A percentile compares a stretch with the other conserved stretches of the same genome.
Conservation (phyloP, 2,329 filamentous ascomycete genomes). For the Alternaria incomplexa region DNA sequence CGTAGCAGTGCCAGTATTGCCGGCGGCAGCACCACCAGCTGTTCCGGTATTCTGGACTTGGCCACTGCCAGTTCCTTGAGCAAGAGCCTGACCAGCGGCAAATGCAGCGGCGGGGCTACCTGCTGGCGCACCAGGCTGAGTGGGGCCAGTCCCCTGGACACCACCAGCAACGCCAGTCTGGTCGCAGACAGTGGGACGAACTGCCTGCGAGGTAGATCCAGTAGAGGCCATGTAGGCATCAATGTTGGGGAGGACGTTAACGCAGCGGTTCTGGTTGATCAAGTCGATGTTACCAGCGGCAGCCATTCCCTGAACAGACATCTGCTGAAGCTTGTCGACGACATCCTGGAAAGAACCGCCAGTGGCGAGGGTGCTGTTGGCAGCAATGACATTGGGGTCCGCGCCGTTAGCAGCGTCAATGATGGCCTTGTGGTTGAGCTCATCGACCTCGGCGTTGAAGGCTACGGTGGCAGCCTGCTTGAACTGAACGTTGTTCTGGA, state of each 20-base stretch:
- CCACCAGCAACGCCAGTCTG: conserved; percentile 44
- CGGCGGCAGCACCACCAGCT: conserved; percentile 13
- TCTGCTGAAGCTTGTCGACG: conserved; percentile 47
- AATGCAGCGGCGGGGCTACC: conserved; percentile 42
- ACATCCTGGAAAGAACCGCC: conserved; percentile 48
- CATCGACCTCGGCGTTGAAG: conserved; percentile 48
- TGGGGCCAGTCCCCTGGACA: conserved; percentile 38
- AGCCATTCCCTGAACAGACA: conserved; percentile 43
- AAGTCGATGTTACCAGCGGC: conserved; percentile 42
- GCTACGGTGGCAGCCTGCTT: conserved; percentile 46
- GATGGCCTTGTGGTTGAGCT: conserved; percentile 48
- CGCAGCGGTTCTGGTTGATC: conserved; percentile 48
- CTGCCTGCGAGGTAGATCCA: conserved; percentile 35
- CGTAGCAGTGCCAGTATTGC: neutral
- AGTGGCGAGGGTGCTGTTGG: conserved; percentile 46
- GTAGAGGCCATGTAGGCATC: conserved; percentile 46
- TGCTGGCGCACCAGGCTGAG: conserved; percentile 35
- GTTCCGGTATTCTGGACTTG: conserved; percentile 24
- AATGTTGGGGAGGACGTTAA: conserved; percentile 46
- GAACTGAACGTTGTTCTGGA: conserved; percentile 44
- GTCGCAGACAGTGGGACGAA: conserved; percentile 41
- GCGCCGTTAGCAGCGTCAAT: conserved; percentile 38
- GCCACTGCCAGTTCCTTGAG: conserved; percentile 38
- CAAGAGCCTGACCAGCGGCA: conserved; percentile 34
- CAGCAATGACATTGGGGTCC: conserved; percentile 39